Base-by-base conservation (phyloP, 106 monocot species). In the Acorus gramineus region DNA sequence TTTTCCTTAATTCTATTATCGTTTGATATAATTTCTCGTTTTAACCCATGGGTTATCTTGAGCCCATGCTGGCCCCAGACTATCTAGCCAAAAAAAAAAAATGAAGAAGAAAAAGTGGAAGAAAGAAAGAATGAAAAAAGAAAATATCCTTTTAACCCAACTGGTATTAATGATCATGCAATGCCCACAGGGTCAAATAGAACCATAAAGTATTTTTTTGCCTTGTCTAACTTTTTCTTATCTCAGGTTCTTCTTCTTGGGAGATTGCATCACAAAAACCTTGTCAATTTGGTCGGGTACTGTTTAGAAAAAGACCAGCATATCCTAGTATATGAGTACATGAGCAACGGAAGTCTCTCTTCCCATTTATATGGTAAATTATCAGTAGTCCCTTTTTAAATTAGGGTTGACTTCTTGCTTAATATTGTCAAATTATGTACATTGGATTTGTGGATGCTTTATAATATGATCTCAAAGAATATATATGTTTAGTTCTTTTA, bases 201-300 rank as follows among this genome's bases (percentile, higher is more conserved):
- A 28, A 28, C 11, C 53, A 43, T 8, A 49, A 64, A 2, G 28
- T 64, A n/a, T 66, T n/a, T 66, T 50, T 28, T 42, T 42, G 54
- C 54, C n/a, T 59, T 59, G 59, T 42, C 59, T 49, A 11, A 8
- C 11, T 57, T 8, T 48, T 68, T 4, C 14, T 49, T 47, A 0
- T 61, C 66, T 53, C 50, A 85, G 89, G 89, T 89, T 14, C 48
- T 84, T 53, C 89, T 89, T 68, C 84, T 89, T 57, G 89, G 89
- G 47, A 81, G 89, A 64, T 75, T 89, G 67, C 89, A 89, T 70
- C 89, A 89, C 43, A 71, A 79, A 48, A 89, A 89, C 54, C 79
- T 89, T 57, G 89, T 89, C 8, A 89, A 89, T 77, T 82, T 89
- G 79, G 79, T 89, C 45, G 89, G 89, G 10, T 89, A 89, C 64